Evolutionary conservation across 75 land plant species (phyloP), one percentile per base, ranked within the genome.

Genomic region (Selaginella tamariscina): DNA sequence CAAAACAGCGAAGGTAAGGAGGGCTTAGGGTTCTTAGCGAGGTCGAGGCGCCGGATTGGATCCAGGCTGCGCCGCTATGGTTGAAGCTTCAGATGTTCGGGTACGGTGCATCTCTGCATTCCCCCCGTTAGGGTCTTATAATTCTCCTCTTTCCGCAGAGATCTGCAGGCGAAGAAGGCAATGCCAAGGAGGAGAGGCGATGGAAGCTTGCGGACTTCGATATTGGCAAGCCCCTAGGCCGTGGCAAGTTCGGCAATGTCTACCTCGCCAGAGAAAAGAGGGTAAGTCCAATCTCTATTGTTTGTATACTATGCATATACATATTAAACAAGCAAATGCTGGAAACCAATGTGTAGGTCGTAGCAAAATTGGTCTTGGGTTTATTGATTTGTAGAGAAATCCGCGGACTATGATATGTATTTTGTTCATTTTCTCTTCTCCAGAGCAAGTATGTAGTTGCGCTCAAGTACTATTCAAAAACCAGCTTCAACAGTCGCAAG

Each of bases 181-280:
- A 15, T 39, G 11, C 49, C 49, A 5, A 2, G 22, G 49, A 39
- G 49, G 83, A 28, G 73, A 68, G 33, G 27, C 57, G 72, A 23
- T 90, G 96, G 91, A 79, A 78, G 11, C 77, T 90, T 15, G 76
- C 73, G 5, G 96, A 90, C 65, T 90, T 87, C 55, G 96, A 90
- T 28, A 78, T 90, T 23, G 96, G 96, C 22, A 90, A 81, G 83
- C 96, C 96, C 26, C 79, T 87, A 21, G 96, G 96, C 20, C 67
- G 88, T 68, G 96, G 96, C 21, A 90, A 87, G 73, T 90, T 87
- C 73, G 96, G 91, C 9, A 89, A 85, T 56, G 96, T 90, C 8
- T 90, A 90, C 68, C 73, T 90, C 56, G 96, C 96, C 5, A 81
- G 96, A 57, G 96, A 90, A 69, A 90, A 85, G 70, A 79, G 65